Evolutionary conservation across 768 basidiomycete species (phyloP).

Genomic region (Serendipita indica): DNA sequence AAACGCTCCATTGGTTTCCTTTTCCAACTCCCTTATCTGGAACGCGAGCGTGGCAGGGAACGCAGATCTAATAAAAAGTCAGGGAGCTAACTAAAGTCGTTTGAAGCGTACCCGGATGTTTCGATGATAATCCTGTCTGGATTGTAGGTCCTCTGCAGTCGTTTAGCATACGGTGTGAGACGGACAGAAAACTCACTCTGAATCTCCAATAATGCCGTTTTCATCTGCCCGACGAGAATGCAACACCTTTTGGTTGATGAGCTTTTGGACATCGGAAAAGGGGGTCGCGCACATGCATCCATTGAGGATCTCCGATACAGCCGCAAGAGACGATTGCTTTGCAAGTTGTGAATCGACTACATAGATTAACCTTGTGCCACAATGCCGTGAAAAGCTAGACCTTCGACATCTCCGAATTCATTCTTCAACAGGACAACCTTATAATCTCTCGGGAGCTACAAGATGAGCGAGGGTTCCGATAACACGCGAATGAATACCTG

Average conservation of each 20-base stretch:
- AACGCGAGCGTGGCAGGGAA: slow-evolving; percentile 93
- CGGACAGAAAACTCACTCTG: slow-evolving; percentile 34
- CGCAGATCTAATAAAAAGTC: slow-evolving; percentile 46
- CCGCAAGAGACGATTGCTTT: slow-evolving; percentile 64
- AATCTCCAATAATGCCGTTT: slow-evolving; percentile 78
- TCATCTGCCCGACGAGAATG: slow-evolving; percentile 89
- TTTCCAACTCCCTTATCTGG: slow-evolving; percentile 82
- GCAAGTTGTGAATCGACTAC: slow-evolving; percentile 85
- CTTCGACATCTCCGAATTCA: slow-evolving; percentile 90
- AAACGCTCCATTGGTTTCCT: slow-evolving; percentile 57
- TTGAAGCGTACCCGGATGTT: slow-evolving; percentile 59
- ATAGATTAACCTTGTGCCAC: neutral
- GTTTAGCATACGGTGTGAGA: neutral
- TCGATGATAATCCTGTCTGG: slow-evolving; percentile 93
- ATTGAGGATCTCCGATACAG: slow-evolving; percentile 86
- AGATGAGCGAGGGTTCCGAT: slow-evolving; percentile 41
- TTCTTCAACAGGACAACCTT: slow-evolving; percentile 87
- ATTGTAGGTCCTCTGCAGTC: slow-evolving; percentile 52
- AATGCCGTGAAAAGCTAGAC: slow-evolving; percentile 24
- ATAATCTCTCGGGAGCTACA: slow-evolving; percentile 71
- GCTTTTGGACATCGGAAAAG: neutral
- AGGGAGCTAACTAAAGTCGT: neutral
- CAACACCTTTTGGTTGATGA: slow-evolving; percentile 48
- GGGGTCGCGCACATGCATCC: slow-evolving; percentile 70
- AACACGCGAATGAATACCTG: slow-evolving; percentile 16